phyloP scores from a whole-genome alignment of 2,329 filamentous ascomycete species.

The Bimuria novae-zelandiae region DNA sequence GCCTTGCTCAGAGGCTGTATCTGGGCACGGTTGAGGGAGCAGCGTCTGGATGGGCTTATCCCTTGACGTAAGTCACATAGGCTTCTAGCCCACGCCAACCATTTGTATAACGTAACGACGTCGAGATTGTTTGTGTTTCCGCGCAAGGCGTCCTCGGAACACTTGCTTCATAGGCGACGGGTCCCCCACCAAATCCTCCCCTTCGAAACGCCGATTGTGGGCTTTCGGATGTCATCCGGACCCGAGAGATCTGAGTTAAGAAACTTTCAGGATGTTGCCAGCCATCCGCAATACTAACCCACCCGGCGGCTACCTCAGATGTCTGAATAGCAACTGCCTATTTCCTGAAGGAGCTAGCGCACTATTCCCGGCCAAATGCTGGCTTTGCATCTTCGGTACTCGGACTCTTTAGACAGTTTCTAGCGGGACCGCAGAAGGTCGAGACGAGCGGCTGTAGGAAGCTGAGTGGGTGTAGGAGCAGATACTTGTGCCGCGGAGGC shows the following conservation, averaged over 20 bases:
- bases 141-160: constrained; percentile 5
- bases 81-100: too few species aligned
- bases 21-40: too few species aligned
- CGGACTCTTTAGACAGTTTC: background rate
- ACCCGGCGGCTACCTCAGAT: background rate
- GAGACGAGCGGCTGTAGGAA: background rate
- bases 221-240: background rate
- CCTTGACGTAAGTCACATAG: too few species aligned
- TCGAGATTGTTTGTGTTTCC: too few species aligned
- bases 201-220: background rate
- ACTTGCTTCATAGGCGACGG: background rate
- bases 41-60: too few species aligned
- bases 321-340: background rate
- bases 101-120: too few species aligned
- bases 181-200: background rate
- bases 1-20: too few species aligned
- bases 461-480: background rate
- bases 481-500: background rate
- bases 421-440: background rate
- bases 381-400: background rate
- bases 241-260: too few species aligned
- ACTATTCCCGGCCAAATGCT: background rate
- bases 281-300: background rate
- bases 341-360: background rate
- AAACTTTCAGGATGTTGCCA: too few species aligned